These are phyloP conservation scores for Aspergillus intermedius DNA, from an alignment of 2,329 filamentous ascomycete species.

Conservation along the genomic window DNA sequence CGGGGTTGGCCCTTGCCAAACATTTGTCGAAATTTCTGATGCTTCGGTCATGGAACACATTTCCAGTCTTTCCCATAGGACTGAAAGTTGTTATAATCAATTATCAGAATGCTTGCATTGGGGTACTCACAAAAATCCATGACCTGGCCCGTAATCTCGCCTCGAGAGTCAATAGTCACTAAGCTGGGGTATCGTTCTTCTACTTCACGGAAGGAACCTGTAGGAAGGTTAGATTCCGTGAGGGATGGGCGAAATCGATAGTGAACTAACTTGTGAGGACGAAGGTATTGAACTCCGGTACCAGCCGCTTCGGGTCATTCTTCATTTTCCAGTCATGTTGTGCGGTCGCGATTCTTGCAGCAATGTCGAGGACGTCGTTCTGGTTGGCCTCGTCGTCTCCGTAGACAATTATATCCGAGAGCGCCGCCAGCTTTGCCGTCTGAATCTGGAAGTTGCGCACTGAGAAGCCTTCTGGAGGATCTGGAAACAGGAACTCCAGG, in stretches of 20 bases:
- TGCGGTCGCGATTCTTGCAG: conserved; percentile 61
- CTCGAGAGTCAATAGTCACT: conserved; percentile 67
- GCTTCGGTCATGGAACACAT: conserved; percentile 92
- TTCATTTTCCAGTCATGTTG: conserved; percentile 68
- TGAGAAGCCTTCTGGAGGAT: conserved; percentile 85
- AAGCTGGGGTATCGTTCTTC: conserved; percentile 64
- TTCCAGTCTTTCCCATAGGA: conserved; percentile 78
- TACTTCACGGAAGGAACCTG: conserved; percentile 61
- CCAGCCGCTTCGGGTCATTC: conserved; percentile 50
- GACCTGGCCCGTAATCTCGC: conserved; percentile 66
- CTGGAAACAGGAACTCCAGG: conserved; percentile 69
- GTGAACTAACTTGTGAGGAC: conserved; percentile 52
- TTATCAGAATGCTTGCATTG: neutral
- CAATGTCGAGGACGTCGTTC: conserved; percentile 59
- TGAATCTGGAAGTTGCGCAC: conserved; percentile 98
- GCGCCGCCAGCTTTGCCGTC: conserved; percentile 73
- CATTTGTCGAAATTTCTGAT: conserved; percentile 81
- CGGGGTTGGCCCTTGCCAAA: conserved; percentile 84
- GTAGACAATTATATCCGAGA: conserved; percentile 91
- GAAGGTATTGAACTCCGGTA: conserved; percentile 78
- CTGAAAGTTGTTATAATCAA: conserved; percentile 23
- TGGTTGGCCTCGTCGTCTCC: conserved; percentile 61
- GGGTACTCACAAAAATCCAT: conserved; percentile 70
- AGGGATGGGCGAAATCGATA: conserved; percentile 5
- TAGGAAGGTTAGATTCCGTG: conserved; percentile 17